Evolutionary conservation across 106 monocot genomes (phyloP), one percentile per base, ranked within the genome.

Genomic region (Alisma plantagoaquatica): DNA sequence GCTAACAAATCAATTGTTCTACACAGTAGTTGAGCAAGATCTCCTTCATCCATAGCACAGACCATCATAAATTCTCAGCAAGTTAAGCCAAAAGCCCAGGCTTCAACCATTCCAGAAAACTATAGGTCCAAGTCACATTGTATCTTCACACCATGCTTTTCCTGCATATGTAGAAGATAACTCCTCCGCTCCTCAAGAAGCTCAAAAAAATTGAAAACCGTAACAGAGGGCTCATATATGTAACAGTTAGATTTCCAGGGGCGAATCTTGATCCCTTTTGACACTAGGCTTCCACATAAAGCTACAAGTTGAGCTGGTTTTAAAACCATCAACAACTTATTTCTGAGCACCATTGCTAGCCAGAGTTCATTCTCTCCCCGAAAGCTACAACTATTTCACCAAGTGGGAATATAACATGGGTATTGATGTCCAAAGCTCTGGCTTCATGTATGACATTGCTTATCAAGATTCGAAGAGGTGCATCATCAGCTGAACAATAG

Each of bases 31-130:
- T 87, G 73, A 33, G 92, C 92, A 31, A 93, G 57, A 75, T 91
- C 92, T 63, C 92, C 92, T 38, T 92, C 92, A 71, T 92, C 92
- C 82, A 92, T 82, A 27, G 86, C 78, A 59, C 82, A 92, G 27
- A 86, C 92, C 92, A 92, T 92, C 79, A 87, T 86, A 53, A 92
- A 68, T 63, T 92, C 92, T 29, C 71, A 72, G 86, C 92, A 92
- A 51, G 86, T 82, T 51, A 86, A 56, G 15, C 92, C 91, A 35
- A 83, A 83, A 22, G 92, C 87, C 92, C 92, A 93, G 56, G 92
- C 92, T 65, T 93, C 92, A 65, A 93, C 87, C 83, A 93, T 87
- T 60, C 92, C 92, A 56, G 76, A 79, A 67, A 93, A 93, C 58
- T 93, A 87, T 32, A 38, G 29, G 33, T 93, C 92, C 51, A 93